These are phyloP conservation scores for Terana coerulea DNA, from an alignment of 768 basidiomycete species.

Conservation along the genomic window DNA sequence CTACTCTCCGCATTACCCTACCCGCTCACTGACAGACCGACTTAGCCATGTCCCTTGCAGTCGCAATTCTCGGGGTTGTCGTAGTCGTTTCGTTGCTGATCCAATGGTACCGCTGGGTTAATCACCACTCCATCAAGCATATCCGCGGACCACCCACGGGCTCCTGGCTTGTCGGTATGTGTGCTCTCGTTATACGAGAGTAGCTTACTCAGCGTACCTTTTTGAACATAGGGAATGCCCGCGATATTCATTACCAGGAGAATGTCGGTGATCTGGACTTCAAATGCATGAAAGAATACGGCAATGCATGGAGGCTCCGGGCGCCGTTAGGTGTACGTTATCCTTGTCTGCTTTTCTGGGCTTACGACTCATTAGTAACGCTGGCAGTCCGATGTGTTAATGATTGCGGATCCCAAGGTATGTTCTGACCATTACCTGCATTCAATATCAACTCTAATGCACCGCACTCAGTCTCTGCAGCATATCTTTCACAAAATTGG, in stretches of 20 bases:
- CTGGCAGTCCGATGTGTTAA: not conserved
- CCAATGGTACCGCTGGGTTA: constrained; percentile 9
- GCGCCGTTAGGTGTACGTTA: constrained; percentile 18
- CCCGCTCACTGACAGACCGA: too few species aligned
- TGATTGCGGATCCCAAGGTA: constrained; percentile 3
- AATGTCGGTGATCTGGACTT: constrained; percentile 29
- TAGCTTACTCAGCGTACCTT: not conserved
- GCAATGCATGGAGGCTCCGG: constrained; percentile 19
- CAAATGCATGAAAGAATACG: constrained; percentile 25
- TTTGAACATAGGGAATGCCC: constrained; percentile 20
- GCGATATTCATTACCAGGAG: constrained; percentile 17
- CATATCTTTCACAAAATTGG: constrained; percentile 11
- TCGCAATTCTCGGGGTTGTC: too few species aligned
- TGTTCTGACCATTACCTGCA: too few species aligned
- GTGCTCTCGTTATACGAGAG: too few species aligned
- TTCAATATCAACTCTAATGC: not conserved
- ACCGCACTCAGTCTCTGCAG: constrained; percentile 6
- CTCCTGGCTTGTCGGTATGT: constrained; percentile 20
- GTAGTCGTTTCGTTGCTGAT: not conserved
- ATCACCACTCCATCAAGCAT: constrained; percentile 12
- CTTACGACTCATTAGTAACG: not conserved
- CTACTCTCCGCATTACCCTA: too few species aligned
- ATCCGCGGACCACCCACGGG: constrained; percentile 18
- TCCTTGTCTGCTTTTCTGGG: not conserved
- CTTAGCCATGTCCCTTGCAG: too few species aligned